phyloP scores from a whole-genome alignment of 164 flowering plant species.

The Santalum album region DNA sequence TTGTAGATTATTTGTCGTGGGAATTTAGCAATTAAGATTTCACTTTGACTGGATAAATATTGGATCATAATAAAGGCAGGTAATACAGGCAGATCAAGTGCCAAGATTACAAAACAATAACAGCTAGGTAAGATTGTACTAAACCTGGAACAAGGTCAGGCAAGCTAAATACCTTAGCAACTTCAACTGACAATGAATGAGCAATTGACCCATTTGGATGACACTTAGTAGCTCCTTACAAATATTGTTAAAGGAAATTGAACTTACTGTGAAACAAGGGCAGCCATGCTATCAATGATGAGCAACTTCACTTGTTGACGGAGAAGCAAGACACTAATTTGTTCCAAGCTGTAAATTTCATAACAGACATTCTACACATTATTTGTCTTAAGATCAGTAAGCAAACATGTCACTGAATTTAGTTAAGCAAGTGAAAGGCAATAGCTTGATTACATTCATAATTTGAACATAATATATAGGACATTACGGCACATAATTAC shows the following conservation, averaged over 20 bases:
- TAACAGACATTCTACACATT: constrained; percentile 2
- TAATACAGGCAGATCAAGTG: no score
- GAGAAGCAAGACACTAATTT: constrained; percentile 61
- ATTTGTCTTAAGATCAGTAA: neutral
- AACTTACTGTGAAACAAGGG: constrained; percentile 59
- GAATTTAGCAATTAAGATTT: no score
- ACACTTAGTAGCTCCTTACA: neutral
- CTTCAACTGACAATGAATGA: neutral
- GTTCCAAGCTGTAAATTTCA: constrained; percentile 47
- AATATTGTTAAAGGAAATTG: neutral
- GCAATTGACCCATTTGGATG: no score
- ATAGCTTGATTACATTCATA: no score
- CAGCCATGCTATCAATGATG: constrained; percentile 83
- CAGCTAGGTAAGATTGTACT: no score
- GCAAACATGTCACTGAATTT: neutral
- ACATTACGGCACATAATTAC: neutral
- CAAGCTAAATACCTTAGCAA: no score
- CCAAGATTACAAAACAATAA: no score
- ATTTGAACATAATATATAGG: neutral
- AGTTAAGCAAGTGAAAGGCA: neutral
- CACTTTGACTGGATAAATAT: no score
- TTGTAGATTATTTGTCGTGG: no score
- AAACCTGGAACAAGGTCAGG: no score
- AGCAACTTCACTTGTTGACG: constrained; percentile 69
- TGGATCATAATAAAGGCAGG: no score